Conservation (phyloP, 441 rosid genomes). For the Adansonia grandidieri region DNA sequence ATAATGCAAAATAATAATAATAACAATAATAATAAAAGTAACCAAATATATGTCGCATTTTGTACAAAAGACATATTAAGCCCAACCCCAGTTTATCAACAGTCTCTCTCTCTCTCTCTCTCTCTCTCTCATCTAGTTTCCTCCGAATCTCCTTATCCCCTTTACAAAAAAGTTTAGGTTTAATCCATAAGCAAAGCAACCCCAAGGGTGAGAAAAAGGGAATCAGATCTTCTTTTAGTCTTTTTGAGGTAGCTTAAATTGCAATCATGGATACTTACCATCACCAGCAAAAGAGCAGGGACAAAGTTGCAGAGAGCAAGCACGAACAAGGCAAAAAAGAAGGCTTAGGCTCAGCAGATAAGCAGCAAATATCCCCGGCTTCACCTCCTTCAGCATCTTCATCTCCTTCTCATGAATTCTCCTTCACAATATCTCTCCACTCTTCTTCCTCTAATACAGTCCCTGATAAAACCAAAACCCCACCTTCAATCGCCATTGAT, state of each 20-base stretch:
- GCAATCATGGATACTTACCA: conserved; percentile 53
- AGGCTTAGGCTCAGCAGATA: conserved; percentile 28
- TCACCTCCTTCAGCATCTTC: conserved; percentile 70
- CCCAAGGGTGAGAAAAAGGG: conserved; percentile 28
- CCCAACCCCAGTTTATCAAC: background rate
- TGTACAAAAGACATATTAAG: background rate
- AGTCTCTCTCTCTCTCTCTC: no score
- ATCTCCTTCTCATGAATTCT: conserved; percentile 90
- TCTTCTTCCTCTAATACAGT: conserved; percentile 48
- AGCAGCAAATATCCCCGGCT: conserved; percentile 35
- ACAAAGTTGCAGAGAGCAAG: conserved; percentile 34
- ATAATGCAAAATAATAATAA: conserved; percentile 19
- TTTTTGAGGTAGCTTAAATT: conserved; percentile 19
- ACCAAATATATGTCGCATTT: conserved; percentile 28
- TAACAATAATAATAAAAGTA: background rate
- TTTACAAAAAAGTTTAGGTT: background rate
- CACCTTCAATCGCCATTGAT: conserved; percentile 67
- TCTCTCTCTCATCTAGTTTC: conserved; percentile 22
- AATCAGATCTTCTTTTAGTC: conserved; percentile 38
- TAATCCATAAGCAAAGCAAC: conserved; percentile 20
- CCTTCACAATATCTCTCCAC: conserved; percentile 79
- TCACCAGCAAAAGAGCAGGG: conserved; percentile 41
- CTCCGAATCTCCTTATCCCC: conserved; percentile 30
- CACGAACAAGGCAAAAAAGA: conserved; percentile 44
- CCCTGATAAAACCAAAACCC: conserved; percentile 39